A percentile compares a stretch with the other conserved stretches of the same genome.
Evolutionary conservation across 2,329 filamentous ascomycete genomes (phyloP).

Genomic region (Rhinocladiella similis): DNA sequence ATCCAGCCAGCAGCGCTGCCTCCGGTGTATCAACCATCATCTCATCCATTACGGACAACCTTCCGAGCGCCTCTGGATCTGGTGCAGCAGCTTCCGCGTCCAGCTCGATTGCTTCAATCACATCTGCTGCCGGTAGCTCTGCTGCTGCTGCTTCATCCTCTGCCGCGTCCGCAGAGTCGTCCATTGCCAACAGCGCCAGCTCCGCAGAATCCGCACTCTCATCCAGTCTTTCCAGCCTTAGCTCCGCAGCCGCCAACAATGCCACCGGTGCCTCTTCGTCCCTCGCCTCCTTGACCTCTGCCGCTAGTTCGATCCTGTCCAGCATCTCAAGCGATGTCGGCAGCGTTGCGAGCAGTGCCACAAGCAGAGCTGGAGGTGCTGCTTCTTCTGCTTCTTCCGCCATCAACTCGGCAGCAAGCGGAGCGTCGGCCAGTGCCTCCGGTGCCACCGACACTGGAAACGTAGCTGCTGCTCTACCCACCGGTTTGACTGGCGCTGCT

Average conservation of each 20-base stretch:
- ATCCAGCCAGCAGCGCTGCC: not conserved
- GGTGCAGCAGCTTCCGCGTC: not conserved
- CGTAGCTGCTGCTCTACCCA: constrained; percentile 19
- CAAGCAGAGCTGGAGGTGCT: constrained; percentile 11
- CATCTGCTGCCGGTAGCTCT: constrained; percentile 7
- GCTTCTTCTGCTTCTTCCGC: constrained; percentile 9
- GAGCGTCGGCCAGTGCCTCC: constrained; percentile 11
- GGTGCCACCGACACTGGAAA: constrained; percentile 9
- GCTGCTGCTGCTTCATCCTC: constrained; percentile 9
- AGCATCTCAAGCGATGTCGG: constrained; percentile 17
- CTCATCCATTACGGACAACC: not conserved
- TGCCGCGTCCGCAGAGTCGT: constrained; percentile 4
- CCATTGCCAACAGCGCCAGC: constrained; percentile 13
- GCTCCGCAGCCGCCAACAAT: constrained; percentile 16
- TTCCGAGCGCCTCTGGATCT: not conserved
- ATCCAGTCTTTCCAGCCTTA: constrained; percentile 16
- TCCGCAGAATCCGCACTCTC: constrained; percentile 16
- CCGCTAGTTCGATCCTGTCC: constrained; percentile 9
- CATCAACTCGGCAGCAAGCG: constrained; percentile 9
- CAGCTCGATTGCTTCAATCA: constrained; percentile 7
- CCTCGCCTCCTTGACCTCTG: constrained; percentile 15
- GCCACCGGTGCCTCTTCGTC: constrained; percentile 16
- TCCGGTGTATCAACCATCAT: not conserved
- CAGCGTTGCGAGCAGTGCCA: constrained; percentile 15
- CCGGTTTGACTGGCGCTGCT: constrained; percentile 15